These are phyloP conservation scores for Hygrocybe coccinea DNA, from an alignment of 768 basidiomycete species.

Conservation along the genomic window DNA sequence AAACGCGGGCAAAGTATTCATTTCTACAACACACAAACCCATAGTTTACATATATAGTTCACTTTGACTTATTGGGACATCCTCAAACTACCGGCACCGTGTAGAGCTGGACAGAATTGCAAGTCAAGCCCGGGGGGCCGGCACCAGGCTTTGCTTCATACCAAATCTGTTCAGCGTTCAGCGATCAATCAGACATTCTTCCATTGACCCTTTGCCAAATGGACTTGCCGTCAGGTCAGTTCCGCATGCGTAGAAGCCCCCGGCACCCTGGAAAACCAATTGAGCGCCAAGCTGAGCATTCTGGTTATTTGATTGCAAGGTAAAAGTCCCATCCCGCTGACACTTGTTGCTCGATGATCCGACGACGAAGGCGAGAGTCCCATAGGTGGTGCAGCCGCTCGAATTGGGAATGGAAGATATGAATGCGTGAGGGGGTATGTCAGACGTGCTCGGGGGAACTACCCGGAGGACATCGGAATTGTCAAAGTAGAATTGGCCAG, in stretches of 20 bases:
- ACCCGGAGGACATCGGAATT: conserved; percentile 21
- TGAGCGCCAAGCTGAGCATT: conserved; percentile 29
- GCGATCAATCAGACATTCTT: neutral
- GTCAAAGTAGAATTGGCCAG: conserved; percentile 31
- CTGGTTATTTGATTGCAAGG: conserved; percentile 25
- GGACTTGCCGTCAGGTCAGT: conserved; percentile 24
- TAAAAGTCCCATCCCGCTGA: conserved; percentile 16
- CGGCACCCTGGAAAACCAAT: conserved; percentile 24
- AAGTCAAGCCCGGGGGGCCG: conserved; percentile 3
- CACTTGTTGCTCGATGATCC: conserved; percentile 31
- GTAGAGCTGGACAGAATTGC: conserved; percentile 3
- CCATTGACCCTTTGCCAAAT: neutral
- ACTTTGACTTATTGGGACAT: too few species aligned
- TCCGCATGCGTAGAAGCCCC: conserved; percentile 31
- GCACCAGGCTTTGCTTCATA: conserved; percentile 2
- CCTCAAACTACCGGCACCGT: conserved; percentile 8
- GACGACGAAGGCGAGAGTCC: conserved; percentile 24
- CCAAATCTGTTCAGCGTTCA: conserved; percentile 4
- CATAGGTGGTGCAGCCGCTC: conserved; percentile 25
- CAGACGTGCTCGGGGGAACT: conserved; percentile 16
- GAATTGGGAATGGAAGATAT: conserved; percentile 20
- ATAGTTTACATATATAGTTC: neutral
- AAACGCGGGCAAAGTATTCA: too few species aligned
- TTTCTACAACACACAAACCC: neutral
- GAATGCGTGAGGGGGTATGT: conserved; percentile 12